These are phyloP conservation scores for Yamadazyma takamatsuzukensis DNA, from an alignment of 805 yeast genomes.

Conservation along the genomic window DNA sequence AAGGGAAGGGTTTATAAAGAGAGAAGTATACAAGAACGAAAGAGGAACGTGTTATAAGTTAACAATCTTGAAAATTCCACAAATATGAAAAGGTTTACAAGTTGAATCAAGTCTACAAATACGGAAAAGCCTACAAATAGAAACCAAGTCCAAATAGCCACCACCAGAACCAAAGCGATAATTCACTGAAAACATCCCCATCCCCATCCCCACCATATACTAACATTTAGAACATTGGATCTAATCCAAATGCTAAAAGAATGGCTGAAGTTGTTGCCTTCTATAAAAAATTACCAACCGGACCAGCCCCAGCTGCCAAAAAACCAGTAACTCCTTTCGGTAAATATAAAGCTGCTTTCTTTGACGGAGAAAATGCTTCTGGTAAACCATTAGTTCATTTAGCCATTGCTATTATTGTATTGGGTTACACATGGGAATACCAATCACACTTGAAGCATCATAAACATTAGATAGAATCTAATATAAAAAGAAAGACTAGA, in stretches of 20 bases:
- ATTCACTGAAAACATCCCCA: neutral
- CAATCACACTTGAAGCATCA: slow-evolving; percentile 71
- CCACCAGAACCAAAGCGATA: too few relatives aligned
- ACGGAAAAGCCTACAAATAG: too few relatives aligned
- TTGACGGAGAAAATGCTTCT: slow-evolving; percentile 77
- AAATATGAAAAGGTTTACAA: too few relatives aligned
- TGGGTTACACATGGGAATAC: slow-evolving; percentile 92
- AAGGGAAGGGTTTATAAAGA: too few relatives aligned
- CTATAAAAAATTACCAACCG: slow-evolving; percentile 95
- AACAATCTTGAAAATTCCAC: too few relatives aligned
- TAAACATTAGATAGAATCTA: slow-evolving; percentile 15
- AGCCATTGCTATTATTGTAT: slow-evolving; percentile 59
- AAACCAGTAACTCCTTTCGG: slow-evolving; percentile 64
- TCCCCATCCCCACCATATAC: slow-evolving; percentile 4
- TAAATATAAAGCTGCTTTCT: slow-evolving; percentile 81
- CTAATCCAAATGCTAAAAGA: slow-evolving; percentile 96
- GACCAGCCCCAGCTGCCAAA: slow-evolving; percentile 74
- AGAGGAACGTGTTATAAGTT: too few relatives aligned
- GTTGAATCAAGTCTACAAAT: too few relatives aligned
- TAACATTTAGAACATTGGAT: slow-evolving; percentile 71
- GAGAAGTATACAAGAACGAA: too few relatives aligned
- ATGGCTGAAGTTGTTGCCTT: slow-evolving; percentile 92
- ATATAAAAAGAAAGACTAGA: too few relatives aligned
- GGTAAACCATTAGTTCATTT: slow-evolving; percentile 82
- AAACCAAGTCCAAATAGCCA: too few relatives aligned